These are phyloP conservation scores for Pseudogymnoascus sp. DNA, from an alignment of 2,329 filamentous ascomycete species.

Conservation along the genomic window DNA sequence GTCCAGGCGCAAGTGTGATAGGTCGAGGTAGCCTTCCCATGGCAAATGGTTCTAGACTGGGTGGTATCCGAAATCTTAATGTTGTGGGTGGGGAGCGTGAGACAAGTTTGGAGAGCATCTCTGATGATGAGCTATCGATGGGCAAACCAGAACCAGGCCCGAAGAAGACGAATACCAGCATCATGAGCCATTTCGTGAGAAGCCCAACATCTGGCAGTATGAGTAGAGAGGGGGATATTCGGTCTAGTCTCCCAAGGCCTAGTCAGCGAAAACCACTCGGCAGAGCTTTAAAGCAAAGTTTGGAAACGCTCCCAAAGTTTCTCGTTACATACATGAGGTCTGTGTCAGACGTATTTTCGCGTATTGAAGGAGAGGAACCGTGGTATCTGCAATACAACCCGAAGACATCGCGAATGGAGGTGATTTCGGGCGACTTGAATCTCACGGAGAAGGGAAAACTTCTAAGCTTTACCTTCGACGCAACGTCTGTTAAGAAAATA, in stretches of 20 bases:
- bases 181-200: neutral
- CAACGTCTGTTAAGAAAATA: neutral
- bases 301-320: too few species aligned
- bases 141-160: neutral
- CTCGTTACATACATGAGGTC: neutral
- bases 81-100: neutral
- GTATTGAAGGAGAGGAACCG: neutral
- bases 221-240: neutral
- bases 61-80: neutral
- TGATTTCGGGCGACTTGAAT: neutral
- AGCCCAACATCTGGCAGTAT: neutral
- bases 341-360: neutral
- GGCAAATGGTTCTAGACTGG: neutral
- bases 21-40: neutral
- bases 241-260: neutral
- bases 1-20: neutral
- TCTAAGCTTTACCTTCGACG: neutral
- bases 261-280: neutral
- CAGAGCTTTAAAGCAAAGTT: too few species aligned
- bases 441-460: neutral
- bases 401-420: neutral
- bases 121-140: conserved; percentile 2
- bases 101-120: neutral
- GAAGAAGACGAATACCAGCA: neutral
- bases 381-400: neutral